Percentiles rank a stretch among this genome's conserved stretches.
Evolutionary conservation across 257 asterid genomes (phyloP).

Genomic region (Orobanche coerulescens): DNA sequence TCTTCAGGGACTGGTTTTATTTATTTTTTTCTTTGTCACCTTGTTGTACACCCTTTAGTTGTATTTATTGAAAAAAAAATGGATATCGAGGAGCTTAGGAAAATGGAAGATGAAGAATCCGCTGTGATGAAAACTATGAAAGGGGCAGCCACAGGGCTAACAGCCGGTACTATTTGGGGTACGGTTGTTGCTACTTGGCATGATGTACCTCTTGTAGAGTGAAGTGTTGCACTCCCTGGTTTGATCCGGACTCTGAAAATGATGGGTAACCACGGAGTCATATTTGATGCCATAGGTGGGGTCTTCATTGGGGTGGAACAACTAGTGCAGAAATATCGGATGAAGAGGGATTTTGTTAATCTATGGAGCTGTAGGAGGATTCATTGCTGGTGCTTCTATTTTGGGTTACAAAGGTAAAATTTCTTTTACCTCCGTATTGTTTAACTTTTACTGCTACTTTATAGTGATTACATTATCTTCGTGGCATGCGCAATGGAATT

Average conservation of each 20-base stretch:
- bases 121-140: too few relatives aligned
- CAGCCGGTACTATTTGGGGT: too few relatives aligned
- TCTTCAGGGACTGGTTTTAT: too few relatives aligned
- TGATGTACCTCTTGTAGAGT: too few relatives aligned
- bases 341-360: slow-evolving; percentile 82
- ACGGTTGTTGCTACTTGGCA: too few relatives aligned
- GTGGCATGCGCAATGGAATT: background rate
- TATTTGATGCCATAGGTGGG: slow-evolving; percentile 96
- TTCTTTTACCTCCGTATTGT: too few relatives aligned
- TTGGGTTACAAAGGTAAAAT: slow-evolving; percentile 76
- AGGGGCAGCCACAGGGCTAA: too few relatives aligned
- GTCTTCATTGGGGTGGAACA: slow-evolving; percentile 80
- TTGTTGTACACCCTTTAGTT: slow-evolving; percentile 6
- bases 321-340: slow-evolving; percentile 56
- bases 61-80: slow-evolving; percentile 27
- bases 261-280: slow-evolving; percentile 83
- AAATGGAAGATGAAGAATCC: slow-evolving; percentile 67
- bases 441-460: background rate
- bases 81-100: slow-evolving; percentile 67
- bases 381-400: slow-evolving; percentile 81
- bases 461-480: background rate
- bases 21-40: too few relatives aligned
- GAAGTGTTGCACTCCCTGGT: too few relatives aligned
- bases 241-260: slow-evolving; percentile 74
- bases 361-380: slow-evolving; percentile 95